phyloP scores from a whole-genome alignment of 768 basidiomycete species.

The Agaricus blazei region DNA sequence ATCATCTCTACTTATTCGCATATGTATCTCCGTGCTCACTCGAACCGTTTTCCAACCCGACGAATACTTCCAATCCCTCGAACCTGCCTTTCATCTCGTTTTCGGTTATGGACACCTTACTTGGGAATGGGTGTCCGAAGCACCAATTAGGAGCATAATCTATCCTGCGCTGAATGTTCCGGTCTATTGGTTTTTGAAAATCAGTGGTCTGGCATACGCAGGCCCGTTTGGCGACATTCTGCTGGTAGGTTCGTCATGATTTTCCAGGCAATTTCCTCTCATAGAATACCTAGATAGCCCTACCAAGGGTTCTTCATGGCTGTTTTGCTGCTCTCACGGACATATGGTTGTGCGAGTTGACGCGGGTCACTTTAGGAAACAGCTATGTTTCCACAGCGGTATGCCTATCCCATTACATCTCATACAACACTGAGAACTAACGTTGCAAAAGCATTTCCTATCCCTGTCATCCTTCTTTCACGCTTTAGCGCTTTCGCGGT shows the following conservation, averaged over 20 bases:
- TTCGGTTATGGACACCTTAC: constrained; percentile 91
- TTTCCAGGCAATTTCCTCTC: background rate
- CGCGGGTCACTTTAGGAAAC: constrained; percentile 51
- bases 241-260: constrained; percentile 51
- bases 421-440: background rate
- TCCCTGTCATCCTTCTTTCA: constrained; percentile 88
- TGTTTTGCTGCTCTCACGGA: constrained; percentile 77
- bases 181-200: constrained; percentile 66
- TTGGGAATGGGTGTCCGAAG: constrained; percentile 86
- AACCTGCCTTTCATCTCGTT: constrained; percentile 83
- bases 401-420: constrained; percentile 20
- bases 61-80: constrained; percentile 93
- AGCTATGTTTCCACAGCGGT: constrained; percentile 60
- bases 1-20: constrained; percentile 42
- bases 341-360: constrained; percentile 61
- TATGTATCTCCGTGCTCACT: constrained; percentile 62
- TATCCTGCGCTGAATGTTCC: constrained; percentile 83
- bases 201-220: constrained; percentile 42
- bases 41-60: constrained; percentile 94
- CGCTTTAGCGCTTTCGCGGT: constrained; percentile 75
- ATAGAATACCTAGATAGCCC: constrained; percentile 44
- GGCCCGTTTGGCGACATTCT: constrained; percentile 35
- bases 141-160: constrained; percentile 72
- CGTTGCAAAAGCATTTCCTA: constrained; percentile 54
- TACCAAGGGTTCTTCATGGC: constrained; percentile 77